These are phyloP conservation scores for Calycina herbarum DNA, from an alignment of 2,329 filamentous ascomycete species.

Conservation along the genomic window DNA sequence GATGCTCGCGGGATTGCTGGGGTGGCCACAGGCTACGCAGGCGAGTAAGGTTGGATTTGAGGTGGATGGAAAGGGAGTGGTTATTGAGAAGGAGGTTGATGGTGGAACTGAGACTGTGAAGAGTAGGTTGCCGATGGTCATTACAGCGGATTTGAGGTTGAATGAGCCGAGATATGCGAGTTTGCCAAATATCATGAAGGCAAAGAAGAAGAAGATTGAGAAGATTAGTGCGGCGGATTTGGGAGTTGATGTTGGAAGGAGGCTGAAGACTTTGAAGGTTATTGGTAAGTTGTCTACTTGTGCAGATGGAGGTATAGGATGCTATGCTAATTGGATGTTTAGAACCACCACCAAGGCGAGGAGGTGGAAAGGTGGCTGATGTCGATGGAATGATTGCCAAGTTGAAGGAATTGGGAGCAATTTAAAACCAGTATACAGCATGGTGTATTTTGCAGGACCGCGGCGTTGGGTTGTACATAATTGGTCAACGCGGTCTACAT, in stretches of 20 bases:
- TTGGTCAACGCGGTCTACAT: not conserved
- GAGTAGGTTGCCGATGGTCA: slow-evolving; percentile 84
- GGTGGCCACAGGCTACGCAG: slow-evolving; percentile 94
- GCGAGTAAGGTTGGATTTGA: slow-evolving; percentile 79
- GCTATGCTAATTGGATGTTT: slow-evolving; percentile 26
- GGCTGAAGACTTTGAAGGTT: slow-evolving; percentile 90
- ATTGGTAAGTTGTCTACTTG: slow-evolving; percentile 56
- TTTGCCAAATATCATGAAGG: slow-evolving; percentile 99
- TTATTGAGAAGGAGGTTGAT: slow-evolving; percentile 89
- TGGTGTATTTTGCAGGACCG: not conserved
- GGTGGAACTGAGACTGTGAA: slow-evolving; percentile 88
- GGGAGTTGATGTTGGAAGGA: slow-evolving; percentile 70
- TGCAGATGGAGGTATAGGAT: not conserved
- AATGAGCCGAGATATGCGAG: slow-evolving; percentile 96
- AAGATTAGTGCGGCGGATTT: slow-evolving; percentile 87
- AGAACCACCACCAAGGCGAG: slow-evolving; percentile 86
- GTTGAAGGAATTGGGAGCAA: slow-evolving; percentile 91
- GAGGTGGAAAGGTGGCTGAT: slow-evolving; percentile 95
- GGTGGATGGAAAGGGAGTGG: slow-evolving; percentile 66
- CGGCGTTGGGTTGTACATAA: slow-evolving; percentile 10
- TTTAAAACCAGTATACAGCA: slow-evolving; percentile 24
- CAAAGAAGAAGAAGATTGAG: slow-evolving; percentile 98
- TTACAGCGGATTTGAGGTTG: slow-evolving; percentile 90
- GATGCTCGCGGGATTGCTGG: slow-evolving; percentile 91
- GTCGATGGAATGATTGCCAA: slow-evolving; percentile 92